Conservation (phyloP, 768 basidiomycete species). For the Boletus bicolor region DNA sequence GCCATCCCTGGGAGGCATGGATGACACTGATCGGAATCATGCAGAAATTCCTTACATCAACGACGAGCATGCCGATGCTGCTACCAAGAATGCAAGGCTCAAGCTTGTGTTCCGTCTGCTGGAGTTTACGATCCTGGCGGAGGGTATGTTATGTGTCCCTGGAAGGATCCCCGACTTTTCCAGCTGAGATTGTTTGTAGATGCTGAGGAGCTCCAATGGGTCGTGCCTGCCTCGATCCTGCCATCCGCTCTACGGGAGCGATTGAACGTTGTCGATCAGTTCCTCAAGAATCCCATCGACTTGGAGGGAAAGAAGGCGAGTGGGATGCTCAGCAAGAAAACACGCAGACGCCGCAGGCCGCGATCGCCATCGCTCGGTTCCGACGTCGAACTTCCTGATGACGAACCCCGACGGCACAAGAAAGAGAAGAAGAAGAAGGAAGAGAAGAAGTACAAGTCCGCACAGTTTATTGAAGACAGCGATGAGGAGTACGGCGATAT, state of each 20-base stretch:
- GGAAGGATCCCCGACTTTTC: background rate
- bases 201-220: conserved; percentile 79
- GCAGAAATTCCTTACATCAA: conserved; percentile 73
- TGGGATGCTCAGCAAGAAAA: conserved; percentile 66
- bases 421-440: conserved; percentile 58
- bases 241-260: conserved; percentile 67
- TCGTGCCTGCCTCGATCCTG: conserved; percentile 67
- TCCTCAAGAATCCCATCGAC: conserved; percentile 77
- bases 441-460: conserved; percentile 77
- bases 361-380: conserved; percentile 48
- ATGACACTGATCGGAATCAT: background rate
- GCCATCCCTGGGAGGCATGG: background rate
- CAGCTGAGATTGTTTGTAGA: conserved; percentile 36
- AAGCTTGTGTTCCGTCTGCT: conserved; percentile 83
- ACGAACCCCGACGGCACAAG: conserved; percentile 36
- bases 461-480: conserved; percentile 89
- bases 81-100: conserved; percentile 72
- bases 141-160: conserved; percentile 46
- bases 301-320: conserved; percentile 73
- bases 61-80: conserved; percentile 74
- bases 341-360: conserved; percentile 48
- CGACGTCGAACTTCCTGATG: conserved; percentile 36
- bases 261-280: conserved; percentile 77
- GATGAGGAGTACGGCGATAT: conserved; percentile 81
- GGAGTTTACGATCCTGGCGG: conserved; percentile 63